These are phyloP conservation scores for Striga asiatica DNA, from an alignment of 257 asterid genomes.

Conservation along the genomic window DNA sequence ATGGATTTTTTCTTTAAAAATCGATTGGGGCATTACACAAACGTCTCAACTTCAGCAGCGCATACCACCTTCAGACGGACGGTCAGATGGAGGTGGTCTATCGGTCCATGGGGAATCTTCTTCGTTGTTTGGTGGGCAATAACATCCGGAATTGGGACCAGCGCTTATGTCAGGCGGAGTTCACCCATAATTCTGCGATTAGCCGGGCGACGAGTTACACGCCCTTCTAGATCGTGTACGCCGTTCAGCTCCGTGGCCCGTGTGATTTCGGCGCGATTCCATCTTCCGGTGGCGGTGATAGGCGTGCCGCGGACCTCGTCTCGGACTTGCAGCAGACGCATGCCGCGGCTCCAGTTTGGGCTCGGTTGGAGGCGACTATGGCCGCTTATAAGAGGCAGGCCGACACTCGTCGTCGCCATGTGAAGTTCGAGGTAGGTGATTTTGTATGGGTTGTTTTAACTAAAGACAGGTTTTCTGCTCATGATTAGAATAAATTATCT, in stretches of 20 bases:
- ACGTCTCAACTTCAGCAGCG: background rate
- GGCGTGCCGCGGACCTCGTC: background rate
- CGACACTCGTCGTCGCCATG: background rate
- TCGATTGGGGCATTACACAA: no score
- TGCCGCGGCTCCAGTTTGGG: background rate
- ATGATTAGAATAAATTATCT: background rate
- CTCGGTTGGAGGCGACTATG: background rate
- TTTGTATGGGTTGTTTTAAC: background rate
- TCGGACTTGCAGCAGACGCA: background rate
- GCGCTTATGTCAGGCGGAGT: background rate
- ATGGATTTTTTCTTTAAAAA: no score
- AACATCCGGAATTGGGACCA: background rate
- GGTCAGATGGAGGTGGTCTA: background rate
- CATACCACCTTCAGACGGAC: background rate
- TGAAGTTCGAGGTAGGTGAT: background rate
- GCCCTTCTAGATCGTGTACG: background rate
- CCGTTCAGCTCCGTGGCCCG: background rate
- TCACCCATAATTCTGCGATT: background rate
- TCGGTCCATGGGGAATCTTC: background rate
- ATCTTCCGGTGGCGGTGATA: background rate
- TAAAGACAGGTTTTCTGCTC: background rate
- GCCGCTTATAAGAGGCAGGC: background rate
- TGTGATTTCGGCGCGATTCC: background rate
- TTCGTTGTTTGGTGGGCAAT: background rate
- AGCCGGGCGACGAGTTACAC: background rate